Percentiles rank a stretch among this genome's conserved stretches.
Evolutionary conservation across 352 stramenopile genomes (phyloP).

Genomic region (Phytopythium oedochilum): DNA sequence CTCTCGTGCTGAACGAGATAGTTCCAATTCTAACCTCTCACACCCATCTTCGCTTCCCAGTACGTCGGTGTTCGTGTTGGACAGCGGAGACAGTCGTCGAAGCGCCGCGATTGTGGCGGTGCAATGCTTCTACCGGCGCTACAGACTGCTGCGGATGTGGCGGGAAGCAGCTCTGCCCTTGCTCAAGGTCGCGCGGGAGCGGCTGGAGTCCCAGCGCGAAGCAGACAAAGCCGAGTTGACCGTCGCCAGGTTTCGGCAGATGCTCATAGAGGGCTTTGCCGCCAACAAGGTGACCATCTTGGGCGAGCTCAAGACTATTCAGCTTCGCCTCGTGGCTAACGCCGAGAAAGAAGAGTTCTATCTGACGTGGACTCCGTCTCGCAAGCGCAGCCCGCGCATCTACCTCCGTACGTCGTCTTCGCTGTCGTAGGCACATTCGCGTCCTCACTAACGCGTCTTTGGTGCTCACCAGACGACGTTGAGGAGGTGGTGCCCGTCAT

Average conservation of each 20-base stretch:
- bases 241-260: slow-evolving; percentile 41
- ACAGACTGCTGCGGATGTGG: slow-evolving; percentile 35
- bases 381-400: slow-evolving; percentile 59
- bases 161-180: slow-evolving; percentile 30
- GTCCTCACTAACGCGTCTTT: background rate
- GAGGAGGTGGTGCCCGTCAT: slow-evolving; percentile 46
- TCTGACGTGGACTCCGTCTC: slow-evolving; percentile 67
- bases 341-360: slow-evolving; percentile 45
- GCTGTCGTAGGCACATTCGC: background rate
- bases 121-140: slow-evolving; percentile 38
- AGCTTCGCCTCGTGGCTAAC: slow-evolving; percentile 48
- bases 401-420: slow-evolving; percentile 37
- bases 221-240: slow-evolving; percentile 36
- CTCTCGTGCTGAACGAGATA: background rate
- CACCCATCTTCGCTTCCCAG: background rate
- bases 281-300: slow-evolving; percentile 71
- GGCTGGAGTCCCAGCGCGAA: slow-evolving; percentile 15
- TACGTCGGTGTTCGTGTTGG: slow-evolving; percentile 12
- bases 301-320: slow-evolving; percentile 57
- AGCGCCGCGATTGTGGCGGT: slow-evolving; percentile 14
- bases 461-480: slow-evolving; percentile 42
- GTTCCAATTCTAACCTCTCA: background rate
- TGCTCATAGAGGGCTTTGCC: slow-evolving; percentile 49
- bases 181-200: slow-evolving; percentile 31
- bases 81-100: slow-evolving; percentile 1